A percentile compares a stretch with the other conserved stretches of the same genome.
These are phyloP conservation scores for Tylopilus plumbeoviolaceoides DNA, from an alignment of 768 basidiomycete genomes.

Conservation along the genomic window DNA sequence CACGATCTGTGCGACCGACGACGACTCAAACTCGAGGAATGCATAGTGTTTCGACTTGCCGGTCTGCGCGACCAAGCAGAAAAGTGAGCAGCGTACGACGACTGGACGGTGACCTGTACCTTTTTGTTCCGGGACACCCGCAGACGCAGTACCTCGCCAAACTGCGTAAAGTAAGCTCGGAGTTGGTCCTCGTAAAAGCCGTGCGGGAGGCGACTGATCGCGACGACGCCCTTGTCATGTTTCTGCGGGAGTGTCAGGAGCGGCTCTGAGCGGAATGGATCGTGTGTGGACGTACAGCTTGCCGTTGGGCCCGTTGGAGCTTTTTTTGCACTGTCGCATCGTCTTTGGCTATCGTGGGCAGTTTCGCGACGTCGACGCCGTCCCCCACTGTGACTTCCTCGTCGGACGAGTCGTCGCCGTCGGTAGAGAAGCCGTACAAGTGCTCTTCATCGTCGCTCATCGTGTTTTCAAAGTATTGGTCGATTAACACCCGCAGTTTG, in stretches of 20 bases:
- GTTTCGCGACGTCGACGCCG: slow-evolving; percentile 62
- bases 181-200: slow-evolving; percentile 98
- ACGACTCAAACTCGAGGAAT: slow-evolving; percentile 91
- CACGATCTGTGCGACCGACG: slow-evolving; percentile 88
- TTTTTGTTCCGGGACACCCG: slow-evolving; percentile 92
- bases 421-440: slow-evolving; percentile 72
- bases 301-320: slow-evolving; percentile 55
- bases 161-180: slow-evolving; percentile 90
- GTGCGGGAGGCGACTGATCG: slow-evolving; percentile 88
- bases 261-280: not conserved
- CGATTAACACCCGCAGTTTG: not conserved
- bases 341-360: slow-evolving; percentile 88
- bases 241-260: slow-evolving; percentile 28
- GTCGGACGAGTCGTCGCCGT: slow-evolving; percentile 73
- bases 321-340: slow-evolving; percentile 72
- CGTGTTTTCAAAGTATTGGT: not conserved
- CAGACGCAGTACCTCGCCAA: slow-evolving; percentile 84
- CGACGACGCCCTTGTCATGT: slow-evolving; percentile 79
- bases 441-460: slow-evolving; percentile 39
- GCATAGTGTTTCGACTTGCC: slow-evolving; percentile 96
- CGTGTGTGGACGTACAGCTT: slow-evolving; percentile 51
- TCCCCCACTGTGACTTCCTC: slow-evolving; percentile 62
- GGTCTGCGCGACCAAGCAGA: slow-evolving; percentile 47
- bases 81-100: not conserved
- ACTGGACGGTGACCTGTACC: slow-evolving; percentile 36